Evolutionary conservation across 2,329 filamentous ascomycete genomes (phyloP), one percentile per base, ranked within the genome.

Genomic region (Fusarium sarcochroum): DNA sequence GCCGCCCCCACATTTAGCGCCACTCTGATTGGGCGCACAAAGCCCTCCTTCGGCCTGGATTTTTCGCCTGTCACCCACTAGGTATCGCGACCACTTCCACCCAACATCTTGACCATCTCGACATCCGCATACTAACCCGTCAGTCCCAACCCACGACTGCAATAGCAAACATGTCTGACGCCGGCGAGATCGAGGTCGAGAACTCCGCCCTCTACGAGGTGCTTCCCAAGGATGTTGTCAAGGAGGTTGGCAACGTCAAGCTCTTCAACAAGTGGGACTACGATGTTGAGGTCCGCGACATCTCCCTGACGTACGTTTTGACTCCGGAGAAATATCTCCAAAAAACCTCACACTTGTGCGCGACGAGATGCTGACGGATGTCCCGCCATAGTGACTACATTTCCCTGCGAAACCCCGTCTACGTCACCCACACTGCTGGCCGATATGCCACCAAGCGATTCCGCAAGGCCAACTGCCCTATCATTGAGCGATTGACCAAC

Each of bases 401-500:
- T 85, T 96, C 98, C 87, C 97, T 99, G 89, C 94, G 96, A 84
- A 91, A 94, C 78, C 96, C 96, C 79, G 96, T 98, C 89, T 99
- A 98, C 89, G 90, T 98, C 86, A 94, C 96, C 83, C 96, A 99
- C 91, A 97, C 94, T 76, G 96, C 97, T 81, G 96, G 96, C 83
- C 93, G 94, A 83, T 99, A 97, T 90, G 96, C 96, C 82, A 90
- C 91, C 87, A 99, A 99, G 94, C 92, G 97, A 82, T 99, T 99
- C 93, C 93, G 96, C 89, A 99, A 99, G 92, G 96, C 97, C 83
- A 97, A 98, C 90, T 99, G 96, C 93, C 96, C 96, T 80, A 98
- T 99, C 91, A 98, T 99, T 83, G 96, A 99, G 93, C 95, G 96
- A 84, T 91, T 99, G 79, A 99, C 96, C 90, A 99, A 99, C 93